Percentiles rank a stretch among this genome's conserved stretches.
Conservation (phyloP, 1,284 basidiomycete genomes). For the Cryptococcus deneoformans region DNA sequence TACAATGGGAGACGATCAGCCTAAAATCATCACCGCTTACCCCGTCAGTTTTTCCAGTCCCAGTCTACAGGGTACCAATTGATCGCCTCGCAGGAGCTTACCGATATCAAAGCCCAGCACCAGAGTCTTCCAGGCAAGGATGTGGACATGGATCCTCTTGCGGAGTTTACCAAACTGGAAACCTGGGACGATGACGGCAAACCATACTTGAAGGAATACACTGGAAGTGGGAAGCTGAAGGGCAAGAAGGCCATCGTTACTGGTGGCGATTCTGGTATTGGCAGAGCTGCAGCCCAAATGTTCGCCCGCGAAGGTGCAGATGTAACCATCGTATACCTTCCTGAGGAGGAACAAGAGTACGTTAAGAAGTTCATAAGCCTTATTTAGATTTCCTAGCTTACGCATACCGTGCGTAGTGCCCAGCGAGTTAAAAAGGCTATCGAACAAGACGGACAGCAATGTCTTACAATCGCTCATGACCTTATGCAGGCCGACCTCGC, state of each 20-base stretch:
- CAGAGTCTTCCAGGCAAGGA: conserved; percentile 56
- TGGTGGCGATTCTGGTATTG: conserved; percentile 59
- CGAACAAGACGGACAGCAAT: conserved; percentile 52
- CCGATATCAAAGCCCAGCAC: conserved; percentile 40
- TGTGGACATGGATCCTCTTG: conserved; percentile 54
- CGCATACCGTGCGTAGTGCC: conserved; percentile 26
- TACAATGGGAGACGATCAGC: conserved; percentile 27
- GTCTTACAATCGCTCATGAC: conserved; percentile 44
- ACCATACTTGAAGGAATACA: conserved; percentile 55
- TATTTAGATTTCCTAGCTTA: background rate
- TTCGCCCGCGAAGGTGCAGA: conserved; percentile 65
- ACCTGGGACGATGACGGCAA: conserved; percentile 60
- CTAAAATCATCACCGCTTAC: conserved; percentile 39
- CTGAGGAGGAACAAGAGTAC: conserved; percentile 60
- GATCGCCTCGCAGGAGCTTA: conserved; percentile 17
- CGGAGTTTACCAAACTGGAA: conserved; percentile 58
- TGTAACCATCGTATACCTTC: conserved; percentile 63
- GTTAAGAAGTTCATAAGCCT: conserved; percentile 8
- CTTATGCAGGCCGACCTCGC: conserved; percentile 55
- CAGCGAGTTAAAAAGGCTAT: conserved; percentile 54
- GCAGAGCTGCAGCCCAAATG: conserved; percentile 59
- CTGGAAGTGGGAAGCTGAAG: conserved; percentile 31
- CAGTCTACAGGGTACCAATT: background rate
- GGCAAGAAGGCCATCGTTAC: conserved; percentile 63
- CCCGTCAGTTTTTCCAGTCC: conserved; percentile 13